Conservation (phyloP, 2,329 filamentous ascomycete genomes). For the Metarhizium robertsii region DNA sequence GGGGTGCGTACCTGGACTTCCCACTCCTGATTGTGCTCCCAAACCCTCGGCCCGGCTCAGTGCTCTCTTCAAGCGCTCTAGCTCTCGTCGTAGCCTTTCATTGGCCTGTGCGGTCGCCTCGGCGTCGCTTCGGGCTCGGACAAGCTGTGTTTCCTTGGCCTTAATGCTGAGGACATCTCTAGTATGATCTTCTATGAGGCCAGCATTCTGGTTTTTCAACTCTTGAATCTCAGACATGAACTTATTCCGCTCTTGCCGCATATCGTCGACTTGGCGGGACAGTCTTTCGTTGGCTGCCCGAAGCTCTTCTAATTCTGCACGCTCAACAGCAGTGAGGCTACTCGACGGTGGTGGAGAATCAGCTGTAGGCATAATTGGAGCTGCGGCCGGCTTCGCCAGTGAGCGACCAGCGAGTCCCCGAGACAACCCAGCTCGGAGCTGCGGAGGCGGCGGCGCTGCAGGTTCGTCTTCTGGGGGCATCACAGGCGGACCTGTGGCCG, state of each 20-base stretch:
- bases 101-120: conserved; percentile 83
- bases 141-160: conserved; percentile 94
- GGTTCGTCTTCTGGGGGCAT: conserved; percentile 49
- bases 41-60: conserved; percentile 52
- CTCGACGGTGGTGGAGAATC: conserved; percentile 50
- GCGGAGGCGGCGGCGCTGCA: conserved; percentile 48
- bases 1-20: conserved; percentile 24
- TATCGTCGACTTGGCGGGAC: conserved; percentile 65
- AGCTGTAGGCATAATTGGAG: conserved; percentile 39
- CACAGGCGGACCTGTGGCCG: conserved; percentile 36
- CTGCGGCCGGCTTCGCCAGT: conserved; percentile 61
- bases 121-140: conserved; percentile 80
- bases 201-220: conserved; percentile 92
- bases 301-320: conserved; percentile 86
- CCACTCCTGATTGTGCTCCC: conserved; percentile 25
- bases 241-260: conserved; percentile 72
- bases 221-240: conserved; percentile 84
- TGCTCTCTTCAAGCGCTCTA: conserved; percentile 89
- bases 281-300: conserved; percentile 75
- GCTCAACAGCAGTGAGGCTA: conserved; percentile 68
- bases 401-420: conserved; percentile 79
- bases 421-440: conserved; percentile 57
- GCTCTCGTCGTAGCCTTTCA: conserved; percentile 74
- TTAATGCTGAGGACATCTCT: conserved; percentile 93
- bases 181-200: conserved; percentile 94